Base-by-base conservation (phyloP, 768 basidiomycete species). In the Austroboletus eburneus region DNA sequence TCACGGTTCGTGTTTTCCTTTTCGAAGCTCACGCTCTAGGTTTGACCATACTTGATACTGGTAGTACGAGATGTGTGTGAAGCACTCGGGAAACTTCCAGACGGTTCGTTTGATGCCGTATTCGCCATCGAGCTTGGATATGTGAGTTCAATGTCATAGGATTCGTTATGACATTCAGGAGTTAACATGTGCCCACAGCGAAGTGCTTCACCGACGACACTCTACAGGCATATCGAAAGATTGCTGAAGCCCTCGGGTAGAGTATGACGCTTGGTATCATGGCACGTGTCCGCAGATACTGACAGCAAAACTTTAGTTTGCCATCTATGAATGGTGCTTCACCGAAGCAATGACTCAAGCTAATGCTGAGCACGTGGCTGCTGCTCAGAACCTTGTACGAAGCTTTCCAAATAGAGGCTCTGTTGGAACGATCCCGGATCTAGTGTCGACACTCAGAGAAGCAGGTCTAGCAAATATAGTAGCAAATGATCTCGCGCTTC, bases 41-140 rank as follows among this genome's bases (percentile, higher is more conserved):
- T 22, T n/a, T 16, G 9, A 48, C 18, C 3, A 17, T 34, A 35
- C 1, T 13, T 35, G 17, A 29, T 16, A 10, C 13, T 24, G 3
- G 8, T n/a, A 49, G 39, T 14, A 7, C 33, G 9, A 10, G 49
- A 46, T 5, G 6, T 47, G n/a, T 41, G 33, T 18, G 30, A 50
- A 30, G 44, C 39, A n/a, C 49, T 50, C 33, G 33, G 16, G 27
- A 23, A 14, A 18, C n/a, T 50, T 16, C 39, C 45, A 14, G 45
- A 46, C 18, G 20, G 43, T 16, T 46, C 45, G 17, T 50, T 49
- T 16, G 48, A 49, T 41, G 48, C 44, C 5, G 48, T 49, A 1
- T 49, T 46, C 30, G 44, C 44, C 2, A 46, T 49, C 17, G 48
- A 49, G 36, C 48, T 36, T 12, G 48, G 44, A 49, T 46, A 46